A percentile compares a stretch with the other conserved stretches of the same genome.
phyloP scores from a whole-genome alignment of 768 basidiomycete species.

The Pholiota conissans region DNA sequence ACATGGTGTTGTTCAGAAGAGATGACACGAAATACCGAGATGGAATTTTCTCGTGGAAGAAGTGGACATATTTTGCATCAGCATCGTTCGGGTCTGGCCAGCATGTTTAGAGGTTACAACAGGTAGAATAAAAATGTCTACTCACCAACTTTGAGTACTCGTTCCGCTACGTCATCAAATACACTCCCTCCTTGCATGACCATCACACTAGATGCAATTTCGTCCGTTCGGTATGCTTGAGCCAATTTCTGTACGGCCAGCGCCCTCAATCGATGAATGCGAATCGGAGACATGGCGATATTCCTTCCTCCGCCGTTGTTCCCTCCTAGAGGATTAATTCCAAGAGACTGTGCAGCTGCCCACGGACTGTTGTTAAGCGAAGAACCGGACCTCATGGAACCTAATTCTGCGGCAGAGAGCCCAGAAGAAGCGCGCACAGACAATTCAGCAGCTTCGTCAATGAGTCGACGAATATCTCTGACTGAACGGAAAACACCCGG shows the following conservation, averaged over 20 bases:
- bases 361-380: slow-evolving; percentile 51
- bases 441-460: slow-evolving; percentile 88
- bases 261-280: slow-evolving; percentile 76
- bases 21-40: slow-evolving; percentile 56
- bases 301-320: slow-evolving; percentile 59
- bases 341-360: slow-evolving; percentile 62
- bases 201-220: slow-evolving; percentile 92
- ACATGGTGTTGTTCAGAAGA: slow-evolving; percentile 8
- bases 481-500: slow-evolving; percentile 85
- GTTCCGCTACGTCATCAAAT: slow-evolving; percentile 89
- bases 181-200: slow-evolving; percentile 94
- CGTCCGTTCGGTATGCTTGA: slow-evolving; percentile 82
- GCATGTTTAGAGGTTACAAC: slow-evolving; percentile 1
- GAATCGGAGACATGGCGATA: slow-evolving; percentile 81
- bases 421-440: slow-evolving; percentile 88
- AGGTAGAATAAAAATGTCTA: slow-evolving; percentile 2
- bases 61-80: slow-evolving; percentile 87
- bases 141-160: slow-evolving; percentile 67
- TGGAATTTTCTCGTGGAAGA: slow-evolving; percentile 94
- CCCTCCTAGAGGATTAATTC: slow-evolving; percentile 58
- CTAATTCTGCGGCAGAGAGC: slow-evolving; percentile 71
- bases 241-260: slow-evolving; percentile 88
- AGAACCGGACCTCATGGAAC: slow-evolving; percentile 54
- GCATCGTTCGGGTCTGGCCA: slow-evolving; percentile 67
- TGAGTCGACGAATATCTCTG: slow-evolving; percentile 70